Evolutionary conservation across 2,329 filamentous ascomycete genomes (phyloP).

Genomic region (Claviceps digitariae): DNA sequence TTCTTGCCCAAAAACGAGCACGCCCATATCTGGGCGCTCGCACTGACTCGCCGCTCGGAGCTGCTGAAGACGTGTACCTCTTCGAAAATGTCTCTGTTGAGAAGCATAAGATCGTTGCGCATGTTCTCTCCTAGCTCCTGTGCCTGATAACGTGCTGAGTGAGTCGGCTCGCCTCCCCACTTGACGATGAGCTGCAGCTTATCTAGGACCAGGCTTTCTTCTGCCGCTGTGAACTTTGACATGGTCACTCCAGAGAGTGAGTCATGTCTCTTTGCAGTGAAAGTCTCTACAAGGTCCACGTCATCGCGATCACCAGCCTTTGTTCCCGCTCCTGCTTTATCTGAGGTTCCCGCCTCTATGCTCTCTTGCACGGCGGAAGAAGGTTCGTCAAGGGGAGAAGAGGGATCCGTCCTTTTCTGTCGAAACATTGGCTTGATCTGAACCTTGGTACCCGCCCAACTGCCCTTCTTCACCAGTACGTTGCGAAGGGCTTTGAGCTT

Average conservation of each 20-base stretch:
- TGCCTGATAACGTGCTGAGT: constrained; percentile 90
- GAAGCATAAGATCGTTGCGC: constrained; percentile 82
- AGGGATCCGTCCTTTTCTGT: constrained; percentile 61
- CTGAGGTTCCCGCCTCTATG: constrained; percentile 9
- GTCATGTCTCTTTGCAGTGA: constrained; percentile 53
- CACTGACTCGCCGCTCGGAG: constrained; percentile 85
- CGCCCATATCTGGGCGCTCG: constrained; percentile 93
- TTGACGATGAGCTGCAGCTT: constrained; percentile 97
- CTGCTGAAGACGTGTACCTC: constrained; percentile 94
- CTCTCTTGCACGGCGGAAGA: constrained; percentile 16
- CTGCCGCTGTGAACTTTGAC: constrained; percentile 84
- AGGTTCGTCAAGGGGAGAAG: constrained; percentile 23
- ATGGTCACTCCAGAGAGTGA: constrained; percentile 83
- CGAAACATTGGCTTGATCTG: constrained; percentile 99
- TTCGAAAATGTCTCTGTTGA: constrained; percentile 84
- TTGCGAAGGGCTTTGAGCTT: constrained; percentile 81
- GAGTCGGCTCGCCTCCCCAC: constrained; percentile 96
- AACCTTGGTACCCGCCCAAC: constrained; percentile 91
- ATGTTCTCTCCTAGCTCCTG: constrained; percentile 93
- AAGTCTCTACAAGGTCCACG: background rate
- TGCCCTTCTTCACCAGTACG: constrained; percentile 81
- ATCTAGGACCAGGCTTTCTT: constrained; percentile 85
- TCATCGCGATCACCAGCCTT: constrained; percentile 10
- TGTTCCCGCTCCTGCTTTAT: constrained; percentile 7
- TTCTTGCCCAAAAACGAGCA: constrained; percentile 78